Evolutionary conservation across 2,329 filamentous ascomycete genomes (phyloP), one percentile per base, ranked within the genome.

Genomic region (Trichoderma oligosporum): DNA sequence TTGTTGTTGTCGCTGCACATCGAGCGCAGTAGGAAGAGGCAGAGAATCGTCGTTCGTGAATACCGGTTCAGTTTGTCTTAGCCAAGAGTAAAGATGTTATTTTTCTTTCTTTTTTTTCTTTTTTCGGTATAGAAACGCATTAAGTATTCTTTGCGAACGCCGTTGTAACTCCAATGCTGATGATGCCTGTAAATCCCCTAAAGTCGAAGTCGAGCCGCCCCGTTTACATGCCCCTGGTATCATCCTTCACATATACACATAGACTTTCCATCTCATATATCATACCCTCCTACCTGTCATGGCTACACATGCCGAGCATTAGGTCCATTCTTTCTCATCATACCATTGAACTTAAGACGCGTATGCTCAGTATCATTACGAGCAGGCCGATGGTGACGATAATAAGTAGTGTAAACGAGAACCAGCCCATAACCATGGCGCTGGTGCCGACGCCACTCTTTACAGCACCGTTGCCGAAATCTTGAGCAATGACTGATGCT

Each of bases 341-440:
- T 61, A 73, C 76, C 68, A 84, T 74, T 66, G 88, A 81, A 65
- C 84, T 81, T 63, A 97, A 76, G 57, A 96, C 81, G 64, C 86
- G 83, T 70, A 97, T 94, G 75, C 91, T 97, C 71, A 97, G 77
- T 67, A 97, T 96, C 91, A 97, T 97, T 68, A 97, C 88, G 61
- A 99, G 78, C 73, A 97, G 74, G 56, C 93, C 94, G 68, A 97
- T 94, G 47, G 93, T 97, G 53, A 97, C 93, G 61, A 97, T 87
- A 66, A 99, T 96, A 63, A 99, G 80, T 53, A 97, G 74, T 20
- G 89, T 88, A 69, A 99, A 97, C 39, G 90, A 89, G 74, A 99
- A 97, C 94, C 94, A 99, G 59, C 94, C 94, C 68, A 99, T 80
- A 16, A 97, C 89, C 90, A 99, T 97, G 57, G 94, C 93, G 36